phyloP scores from a whole-genome alignment of 2,329 filamentous ascomycete genomes.

The Setomelanomma holmii region DNA sequence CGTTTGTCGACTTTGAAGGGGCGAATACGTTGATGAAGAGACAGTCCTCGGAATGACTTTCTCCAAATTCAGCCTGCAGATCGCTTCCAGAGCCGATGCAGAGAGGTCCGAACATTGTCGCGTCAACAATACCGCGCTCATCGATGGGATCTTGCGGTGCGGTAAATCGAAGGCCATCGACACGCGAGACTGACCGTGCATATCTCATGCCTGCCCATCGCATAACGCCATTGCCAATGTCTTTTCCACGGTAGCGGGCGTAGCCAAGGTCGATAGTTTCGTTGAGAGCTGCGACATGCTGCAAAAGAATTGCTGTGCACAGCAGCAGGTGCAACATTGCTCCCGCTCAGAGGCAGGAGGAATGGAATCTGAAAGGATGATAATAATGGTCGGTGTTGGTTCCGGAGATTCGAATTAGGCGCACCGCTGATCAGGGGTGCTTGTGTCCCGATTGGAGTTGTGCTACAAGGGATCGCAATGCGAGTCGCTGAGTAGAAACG shows the following conservation, averaged over 20 bases:
- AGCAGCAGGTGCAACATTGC: conserved; percentile 33
- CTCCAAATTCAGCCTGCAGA: conserved; percentile 36
- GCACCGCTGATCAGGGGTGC: conserved; percentile 3
- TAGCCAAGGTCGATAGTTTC: conserved; percentile 69
- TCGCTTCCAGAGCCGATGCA: conserved; percentile 39
- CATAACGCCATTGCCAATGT: conserved; percentile 64
- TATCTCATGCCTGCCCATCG: conserved; percentile 80
- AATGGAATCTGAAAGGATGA: neutral
- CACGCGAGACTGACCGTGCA: conserved; percentile 54
- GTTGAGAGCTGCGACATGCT: conserved; percentile 43
- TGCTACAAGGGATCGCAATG: neutral
- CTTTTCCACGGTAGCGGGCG: conserved; percentile 67
- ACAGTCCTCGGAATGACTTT: conserved; percentile 47
- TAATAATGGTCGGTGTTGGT: conserved; percentile 1
- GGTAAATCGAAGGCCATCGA: conserved; percentile 62
- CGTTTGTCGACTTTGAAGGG: conserved; percentile 41
- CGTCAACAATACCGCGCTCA: conserved; percentile 57
- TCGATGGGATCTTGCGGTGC: conserved; percentile 68
- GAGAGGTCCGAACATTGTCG: conserved; percentile 49
- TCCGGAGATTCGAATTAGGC: neutral
- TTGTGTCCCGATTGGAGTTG: neutral
- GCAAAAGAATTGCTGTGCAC: conserved; percentile 28
- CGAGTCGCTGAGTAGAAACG: neutral
- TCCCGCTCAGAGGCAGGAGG: neutral
- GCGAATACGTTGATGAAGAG: conserved; percentile 50